phyloP scores from a whole-genome alignment of 441 rosid species.

The Populus hybrid region DNA sequence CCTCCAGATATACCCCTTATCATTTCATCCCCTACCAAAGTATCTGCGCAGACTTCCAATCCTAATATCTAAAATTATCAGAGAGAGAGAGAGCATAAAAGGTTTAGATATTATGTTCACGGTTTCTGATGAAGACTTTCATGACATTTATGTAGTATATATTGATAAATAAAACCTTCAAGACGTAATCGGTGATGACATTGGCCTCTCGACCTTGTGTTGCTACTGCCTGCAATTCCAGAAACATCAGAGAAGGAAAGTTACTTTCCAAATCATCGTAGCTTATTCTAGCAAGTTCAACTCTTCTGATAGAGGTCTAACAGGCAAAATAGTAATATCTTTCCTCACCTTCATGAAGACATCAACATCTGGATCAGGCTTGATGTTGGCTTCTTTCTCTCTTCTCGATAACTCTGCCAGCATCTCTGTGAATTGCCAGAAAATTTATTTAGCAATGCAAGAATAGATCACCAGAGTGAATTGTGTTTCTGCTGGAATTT shows the following conservation, averaged over 20 bases:
- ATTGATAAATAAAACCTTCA: slow-evolving; percentile 32
- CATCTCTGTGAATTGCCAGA: slow-evolving; percentile 17
- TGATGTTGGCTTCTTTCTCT: slow-evolving; percentile 29
- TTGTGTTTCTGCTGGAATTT: too few relatives aligned
- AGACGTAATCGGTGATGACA: slow-evolving; percentile 61
- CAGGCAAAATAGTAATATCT: not conserved
- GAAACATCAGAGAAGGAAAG: not conserved
- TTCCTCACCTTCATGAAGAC: slow-evolving; percentile 29
- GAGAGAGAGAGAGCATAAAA: not conserved
- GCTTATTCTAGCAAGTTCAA: not conserved
- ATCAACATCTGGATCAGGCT: slow-evolving; percentile 34
- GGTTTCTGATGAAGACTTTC: not conserved
- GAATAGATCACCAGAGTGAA: too few relatives aligned
- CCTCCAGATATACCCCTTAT: slow-evolving; percentile 91
- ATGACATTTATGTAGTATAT: not conserved
- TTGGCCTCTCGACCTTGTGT: slow-evolving; percentile 58
- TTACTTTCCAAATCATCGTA: not conserved
- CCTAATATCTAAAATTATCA: slow-evolving; percentile 59
- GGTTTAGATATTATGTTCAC: not conserved
- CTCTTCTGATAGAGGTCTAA: too few relatives aligned
- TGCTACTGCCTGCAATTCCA: slow-evolving; percentile 44
- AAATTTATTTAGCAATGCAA: not conserved
- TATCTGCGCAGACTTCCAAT: slow-evolving; percentile 78
- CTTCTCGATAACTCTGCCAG: slow-evolving; percentile 27
- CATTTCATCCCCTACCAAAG: slow-evolving; percentile 80